phyloP scores from a whole-genome alignment of 139 green algal species.

The Volvox reticuliferus region DNA sequence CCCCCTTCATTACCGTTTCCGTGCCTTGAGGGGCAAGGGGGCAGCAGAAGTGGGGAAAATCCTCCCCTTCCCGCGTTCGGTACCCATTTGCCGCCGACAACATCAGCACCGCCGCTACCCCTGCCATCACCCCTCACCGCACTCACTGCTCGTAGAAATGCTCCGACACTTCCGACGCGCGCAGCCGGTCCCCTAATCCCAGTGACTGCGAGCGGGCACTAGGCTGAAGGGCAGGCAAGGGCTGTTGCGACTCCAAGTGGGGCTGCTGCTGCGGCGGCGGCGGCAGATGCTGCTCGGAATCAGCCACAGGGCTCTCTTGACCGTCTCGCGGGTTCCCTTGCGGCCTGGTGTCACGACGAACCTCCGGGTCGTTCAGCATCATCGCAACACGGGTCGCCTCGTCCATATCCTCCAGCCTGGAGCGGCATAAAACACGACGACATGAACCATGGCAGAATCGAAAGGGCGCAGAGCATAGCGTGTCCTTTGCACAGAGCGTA shows the following conservation, averaged over 20 bases:
- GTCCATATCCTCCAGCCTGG: slow-evolving; percentile 19
- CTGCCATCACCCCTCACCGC: not conserved
- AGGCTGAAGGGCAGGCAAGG: not conserved
- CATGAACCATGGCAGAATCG: too few relatives aligned
- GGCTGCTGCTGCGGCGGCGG: not conserved
- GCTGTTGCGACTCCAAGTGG: too few relatives aligned
- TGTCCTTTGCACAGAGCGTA: too few relatives aligned
- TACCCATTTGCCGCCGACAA: too few relatives aligned
- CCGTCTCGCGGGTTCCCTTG: not conserved
- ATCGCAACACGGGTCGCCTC: slow-evolving; percentile 30
- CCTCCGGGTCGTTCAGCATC: slow-evolving; percentile 42
- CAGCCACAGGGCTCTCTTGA: not conserved
- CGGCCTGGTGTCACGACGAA: not conserved
- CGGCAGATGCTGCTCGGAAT: slow-evolving; percentile 1
- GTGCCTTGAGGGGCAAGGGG: too few relatives aligned
- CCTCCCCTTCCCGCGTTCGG: too few relatives aligned
- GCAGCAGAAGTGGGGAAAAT: too few relatives aligned
- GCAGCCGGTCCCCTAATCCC: not conserved
- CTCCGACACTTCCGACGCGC: not conserved
- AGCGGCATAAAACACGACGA: too few relatives aligned
- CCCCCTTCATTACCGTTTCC: too few relatives aligned
- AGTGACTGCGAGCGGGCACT: not conserved
- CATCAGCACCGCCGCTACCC: too few relatives aligned
- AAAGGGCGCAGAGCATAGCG: too few relatives aligned
- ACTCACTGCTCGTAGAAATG: slow-evolving; percentile 2